A percentile compares a stretch with the other conserved stretches of the same genome.
These are phyloP conservation scores for Nothophoma quercina DNA, from an alignment of 2,329 filamentous ascomycete genomes.

Conservation along the genomic window DNA sequence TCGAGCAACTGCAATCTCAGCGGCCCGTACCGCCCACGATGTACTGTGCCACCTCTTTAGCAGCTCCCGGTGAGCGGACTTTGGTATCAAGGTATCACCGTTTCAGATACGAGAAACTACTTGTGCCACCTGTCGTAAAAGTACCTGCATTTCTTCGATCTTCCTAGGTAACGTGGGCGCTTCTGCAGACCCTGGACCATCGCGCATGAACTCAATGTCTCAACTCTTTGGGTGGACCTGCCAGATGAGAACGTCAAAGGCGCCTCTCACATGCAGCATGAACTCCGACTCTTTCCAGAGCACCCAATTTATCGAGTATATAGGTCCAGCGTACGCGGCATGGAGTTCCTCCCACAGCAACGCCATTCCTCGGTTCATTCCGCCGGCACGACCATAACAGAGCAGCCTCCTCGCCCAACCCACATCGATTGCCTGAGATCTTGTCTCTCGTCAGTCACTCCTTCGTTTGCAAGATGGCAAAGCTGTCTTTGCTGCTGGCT, in stretches of 20 bases:
- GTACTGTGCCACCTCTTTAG: slow-evolving; percentile 12
- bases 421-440: slow-evolving; percentile 24
- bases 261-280: slow-evolving; percentile 32
- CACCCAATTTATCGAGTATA: slow-evolving; percentile 30
- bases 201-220: slow-evolving; percentile 34
- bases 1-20: not conserved
- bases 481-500: slow-evolving; percentile 36
- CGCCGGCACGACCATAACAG: slow-evolving; percentile 18
- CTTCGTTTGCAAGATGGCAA: slow-evolving; percentile 34
- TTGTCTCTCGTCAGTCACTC: slow-evolving; percentile 25
- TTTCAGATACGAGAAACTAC: slow-evolving; percentile 22
- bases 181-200: slow-evolving; percentile 25
- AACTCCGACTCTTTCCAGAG: slow-evolving; percentile 5
- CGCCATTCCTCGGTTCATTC: slow-evolving; percentile 45
- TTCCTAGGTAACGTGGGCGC: slow-evolving; percentile 33
- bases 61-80: slow-evolving; percentile 10
- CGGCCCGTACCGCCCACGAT: slow-evolving; percentile 20
- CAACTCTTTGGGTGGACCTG: slow-evolving; percentile 32
- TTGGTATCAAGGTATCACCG: slow-evolving; percentile 20
- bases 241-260: slow-evolving; percentile 29
- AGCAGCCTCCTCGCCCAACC: not conserved
- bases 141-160: slow-evolving; percentile 37
- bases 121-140: slow-evolving; percentile 25
- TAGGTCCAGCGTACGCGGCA: slow-evolving; percentile 21
- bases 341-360: slow-evolving; percentile 27